These are phyloP conservation scores for Helicocarpus griseus DNA, from an alignment of 2,329 filamentous ascomycete genomes.

Conservation along the genomic window DNA sequence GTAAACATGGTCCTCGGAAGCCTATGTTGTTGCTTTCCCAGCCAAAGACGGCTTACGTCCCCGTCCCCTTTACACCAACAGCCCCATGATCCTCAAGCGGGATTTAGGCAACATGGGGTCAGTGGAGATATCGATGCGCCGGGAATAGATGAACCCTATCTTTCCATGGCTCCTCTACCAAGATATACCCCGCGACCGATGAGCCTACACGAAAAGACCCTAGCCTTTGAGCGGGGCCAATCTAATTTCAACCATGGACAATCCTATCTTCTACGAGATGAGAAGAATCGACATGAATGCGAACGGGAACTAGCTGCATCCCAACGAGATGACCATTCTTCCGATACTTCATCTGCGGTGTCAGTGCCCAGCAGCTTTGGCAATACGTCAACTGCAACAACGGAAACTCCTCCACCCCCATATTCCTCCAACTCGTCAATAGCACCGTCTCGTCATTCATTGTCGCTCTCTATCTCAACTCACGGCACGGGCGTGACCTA, in stretches of 20 bases:
- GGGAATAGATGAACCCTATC: constrained; percentile 21
- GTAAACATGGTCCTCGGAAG: constrained; percentile 16
- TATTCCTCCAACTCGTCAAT: constrained; percentile 28
- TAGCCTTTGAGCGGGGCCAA: constrained; percentile 13
- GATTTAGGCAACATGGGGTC: constrained; percentile 8
- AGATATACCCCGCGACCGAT: constrained; percentile 32
- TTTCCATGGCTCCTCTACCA: constrained; percentile 26
- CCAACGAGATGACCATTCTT: constrained; percentile 21
- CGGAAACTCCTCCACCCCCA: constrained; percentile 33
- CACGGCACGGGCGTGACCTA: constrained; percentile 8
- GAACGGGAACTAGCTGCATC: constrained; percentile 9
- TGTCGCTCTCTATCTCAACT: constrained; percentile 24
- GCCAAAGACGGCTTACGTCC: constrained; percentile 3
- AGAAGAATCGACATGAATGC: constrained; percentile 23
- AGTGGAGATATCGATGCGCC: constrained; percentile 4
- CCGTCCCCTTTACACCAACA: background rate
- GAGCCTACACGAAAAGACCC: constrained; percentile 31
- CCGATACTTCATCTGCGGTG: constrained; percentile 31
- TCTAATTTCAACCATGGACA: constrained; percentile 17
- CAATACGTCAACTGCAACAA: constrained; percentile 35
- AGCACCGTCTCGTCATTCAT: constrained; percentile 18
- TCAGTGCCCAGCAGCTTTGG: constrained; percentile 36
- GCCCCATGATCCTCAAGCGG: constrained; percentile 1
- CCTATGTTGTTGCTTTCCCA: constrained; percentile 19
- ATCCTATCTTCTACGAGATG: constrained; percentile 16